Evolutionary conservation across 1,139 yeast genomes (phyloP), one percentile per base, ranked within the genome.

Genomic region (Hyphopichia burtonii): DNA sequence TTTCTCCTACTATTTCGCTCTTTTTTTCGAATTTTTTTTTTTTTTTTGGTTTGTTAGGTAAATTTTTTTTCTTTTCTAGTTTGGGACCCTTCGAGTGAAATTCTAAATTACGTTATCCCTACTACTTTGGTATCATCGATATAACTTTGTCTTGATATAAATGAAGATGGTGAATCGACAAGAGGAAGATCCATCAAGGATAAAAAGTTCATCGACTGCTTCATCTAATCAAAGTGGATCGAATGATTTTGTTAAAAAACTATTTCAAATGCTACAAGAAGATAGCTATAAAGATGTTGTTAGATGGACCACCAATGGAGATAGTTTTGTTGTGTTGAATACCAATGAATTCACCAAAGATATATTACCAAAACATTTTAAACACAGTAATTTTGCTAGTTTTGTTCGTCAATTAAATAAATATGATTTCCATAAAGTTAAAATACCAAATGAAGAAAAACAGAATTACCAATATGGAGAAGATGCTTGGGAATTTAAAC

Each of bases 381-480:
- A 91, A 56, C 98, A 93, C 65, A 82, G 90, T 40, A 91, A 91
- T 63, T 91, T 89, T 67, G 95, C 98, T 36, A 83, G 93, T 52
- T 93, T 93, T 70, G 98, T 91, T 7, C 79, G 98, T 43, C 98
- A 91, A 60, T 71, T 93, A 54, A 93, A 93, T 71, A 91, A 93
- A 72, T 93, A 93, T 58, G 99, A 94, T 54, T 93, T 95, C 76
- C 98, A 93, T 66, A 93, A 93, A 65, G 95, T 93, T 49, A 84
- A 81, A 66, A 76, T 75, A 50, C 68, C 63, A 79, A 62, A 61
- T 70, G 76, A 81, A 52, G 82, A 78, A 43, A 72, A 72, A 45
- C 71, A 66, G 47, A 68, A 68, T 37, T 69, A 71, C 47, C 77
- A 78, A 41, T 85, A 83, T 53, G 89, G 91, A 32, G 94, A 86